Conservation (phyloP, 2,329 filamentous ascomycete genomes). For the Bipolaris victoriae region DNA sequence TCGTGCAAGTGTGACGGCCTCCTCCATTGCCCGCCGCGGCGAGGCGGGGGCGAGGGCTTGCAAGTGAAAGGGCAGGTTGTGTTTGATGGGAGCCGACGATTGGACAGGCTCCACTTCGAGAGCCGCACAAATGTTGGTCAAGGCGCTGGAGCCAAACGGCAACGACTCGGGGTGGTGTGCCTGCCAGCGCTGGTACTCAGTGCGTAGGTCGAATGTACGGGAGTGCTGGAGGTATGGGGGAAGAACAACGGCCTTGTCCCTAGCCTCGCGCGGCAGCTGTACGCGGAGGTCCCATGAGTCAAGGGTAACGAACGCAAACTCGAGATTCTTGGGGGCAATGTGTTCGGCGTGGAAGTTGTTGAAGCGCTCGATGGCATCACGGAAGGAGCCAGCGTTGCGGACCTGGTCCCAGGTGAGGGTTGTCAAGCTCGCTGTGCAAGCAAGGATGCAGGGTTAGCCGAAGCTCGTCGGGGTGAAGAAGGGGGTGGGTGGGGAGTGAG, state of each 20-base stretch:
- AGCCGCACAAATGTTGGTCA: conserved; percentile 97
- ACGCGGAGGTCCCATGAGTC: conserved; percentile 98
- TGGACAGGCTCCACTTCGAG: conserved; percentile 98
- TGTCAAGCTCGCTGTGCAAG: conserved; percentile 80
- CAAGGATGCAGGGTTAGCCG: conserved; percentile 21
- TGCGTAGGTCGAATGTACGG: conserved; percentile 92
- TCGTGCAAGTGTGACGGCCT: conserved; percentile 90
- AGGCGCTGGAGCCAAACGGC: conserved; percentile 91
- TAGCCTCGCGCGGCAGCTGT: conserved; percentile 94
- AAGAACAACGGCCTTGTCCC: conserved; percentile 96
- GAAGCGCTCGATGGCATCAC: conserved; percentile 94
- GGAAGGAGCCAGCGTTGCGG: conserved; percentile 94
- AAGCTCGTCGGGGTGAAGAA: background rate
- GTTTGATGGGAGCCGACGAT: conserved; percentile 96
- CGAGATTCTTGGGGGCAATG: conserved; percentile 85
- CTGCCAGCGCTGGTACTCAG: conserved; percentile 98
- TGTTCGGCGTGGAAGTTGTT: conserved; percentile 93
- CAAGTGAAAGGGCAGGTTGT: conserved; percentile 96
- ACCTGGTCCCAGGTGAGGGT: conserved; percentile 99
- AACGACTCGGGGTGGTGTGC: conserved; percentile 97
- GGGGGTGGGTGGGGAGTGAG: background rate
- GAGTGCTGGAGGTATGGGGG: conserved; percentile 98
- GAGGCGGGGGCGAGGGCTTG: conserved; percentile 95
- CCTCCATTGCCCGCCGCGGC: conserved; percentile 94
- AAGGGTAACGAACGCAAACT: conserved; percentile 97